phyloP scores from a whole-genome alignment of 148 eudicot genomes.

The Oxyria digyna region DNA sequence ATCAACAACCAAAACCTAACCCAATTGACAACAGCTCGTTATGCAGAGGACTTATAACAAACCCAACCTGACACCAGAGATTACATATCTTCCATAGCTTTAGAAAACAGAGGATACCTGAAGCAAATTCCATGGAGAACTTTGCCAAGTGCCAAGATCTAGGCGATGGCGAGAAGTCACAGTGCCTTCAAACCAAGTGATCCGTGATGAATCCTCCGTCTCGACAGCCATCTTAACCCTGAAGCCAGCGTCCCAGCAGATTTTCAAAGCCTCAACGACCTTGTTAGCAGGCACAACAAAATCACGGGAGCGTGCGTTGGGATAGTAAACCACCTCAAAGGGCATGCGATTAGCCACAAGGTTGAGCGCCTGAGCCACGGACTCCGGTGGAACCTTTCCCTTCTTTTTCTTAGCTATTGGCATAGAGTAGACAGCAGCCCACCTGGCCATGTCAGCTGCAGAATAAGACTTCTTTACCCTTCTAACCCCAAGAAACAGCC shows the following conservation, averaged over 20 bases:
- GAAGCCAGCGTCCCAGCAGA: constrained; percentile 36
- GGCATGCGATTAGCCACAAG: constrained; percentile 30
- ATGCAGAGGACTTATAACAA: too few species aligned
- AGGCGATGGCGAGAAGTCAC: constrained; percentile 14
- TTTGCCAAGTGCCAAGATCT: constrained; percentile 29
- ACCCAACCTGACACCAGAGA: too few species aligned
- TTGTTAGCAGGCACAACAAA: constrained; percentile 62
- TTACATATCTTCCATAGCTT: too few species aligned
- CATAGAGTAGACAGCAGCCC: constrained; percentile 4
- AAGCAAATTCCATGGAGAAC: constrained; percentile 69
- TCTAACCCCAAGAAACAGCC: constrained; percentile 48
- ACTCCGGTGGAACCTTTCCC: constrained; percentile 30
- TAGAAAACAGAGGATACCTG: constrained; percentile 33
- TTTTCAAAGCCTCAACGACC: constrained; percentile 27
- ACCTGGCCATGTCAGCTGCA: constrained; percentile 13
- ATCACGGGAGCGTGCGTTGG: constrained; percentile 37
- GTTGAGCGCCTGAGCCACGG: constrained; percentile 34
- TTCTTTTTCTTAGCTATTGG: too few species aligned
- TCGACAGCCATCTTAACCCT: constrained; percentile 47
- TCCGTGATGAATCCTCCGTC: constrained; percentile 35
- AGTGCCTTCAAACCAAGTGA: constrained; percentile 45
- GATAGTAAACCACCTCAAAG: constrained; percentile 65
- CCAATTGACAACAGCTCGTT: too few species aligned
- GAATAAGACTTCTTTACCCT: constrained; percentile 20
- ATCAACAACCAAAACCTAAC: background rate